These are phyloP conservation scores for Candida tropicalis DNA, from an alignment of 1,139 yeast genomes.

Conservation along the genomic window DNA sequence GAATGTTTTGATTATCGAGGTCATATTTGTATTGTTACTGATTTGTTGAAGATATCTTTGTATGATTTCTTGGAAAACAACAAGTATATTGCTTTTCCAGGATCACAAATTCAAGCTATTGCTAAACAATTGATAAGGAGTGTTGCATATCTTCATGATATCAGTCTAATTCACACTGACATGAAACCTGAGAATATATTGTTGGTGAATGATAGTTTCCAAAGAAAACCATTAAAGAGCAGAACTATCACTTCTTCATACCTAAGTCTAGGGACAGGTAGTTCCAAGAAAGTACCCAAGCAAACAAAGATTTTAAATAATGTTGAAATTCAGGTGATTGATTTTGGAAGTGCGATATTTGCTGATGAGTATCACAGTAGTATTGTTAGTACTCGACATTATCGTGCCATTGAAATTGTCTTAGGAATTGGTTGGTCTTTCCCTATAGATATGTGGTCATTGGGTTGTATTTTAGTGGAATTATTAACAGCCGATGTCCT, in stretches of 20 bases:
- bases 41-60: slow-evolving; percentile 78
- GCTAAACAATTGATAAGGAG: slow-evolving; percentile 84
- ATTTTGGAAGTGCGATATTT: slow-evolving; percentile 94
- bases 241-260: slow-evolving; percentile 39
- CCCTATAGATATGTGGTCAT: slow-evolving; percentile 95
- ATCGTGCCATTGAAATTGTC: slow-evolving; percentile 96
- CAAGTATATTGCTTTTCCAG: slow-evolving; percentile 72
- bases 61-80: slow-evolving; percentile 87
- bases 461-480: slow-evolving; percentile 93
- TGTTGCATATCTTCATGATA: slow-evolving; percentile 86
- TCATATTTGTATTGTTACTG: slow-evolving; percentile 93
- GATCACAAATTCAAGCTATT: slow-evolving; percentile 86
- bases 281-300: slow-evolving; percentile 34
- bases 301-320: slow-evolving; percentile 60
- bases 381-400: slow-evolving; percentile 90
- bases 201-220: slow-evolving; percentile 60
- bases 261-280: slow-evolving; percentile 22
- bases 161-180: slow-evolving; percentile 92
- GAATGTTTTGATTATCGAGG: slow-evolving; percentile 93
- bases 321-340: slow-evolving; percentile 87
- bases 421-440: slow-evolving; percentile 91
- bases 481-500: slow-evolving; percentile 93
- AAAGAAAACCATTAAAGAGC: slow-evolving; percentile 35
- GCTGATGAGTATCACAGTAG: slow-evolving; percentile 83
- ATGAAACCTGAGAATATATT: slow-evolving; percentile 92